Evolutionary conservation across 169 alveolate genomes (phyloP), one percentile per base, ranked within the genome.

Genomic region (Toxoplasma gondii): DNA sequence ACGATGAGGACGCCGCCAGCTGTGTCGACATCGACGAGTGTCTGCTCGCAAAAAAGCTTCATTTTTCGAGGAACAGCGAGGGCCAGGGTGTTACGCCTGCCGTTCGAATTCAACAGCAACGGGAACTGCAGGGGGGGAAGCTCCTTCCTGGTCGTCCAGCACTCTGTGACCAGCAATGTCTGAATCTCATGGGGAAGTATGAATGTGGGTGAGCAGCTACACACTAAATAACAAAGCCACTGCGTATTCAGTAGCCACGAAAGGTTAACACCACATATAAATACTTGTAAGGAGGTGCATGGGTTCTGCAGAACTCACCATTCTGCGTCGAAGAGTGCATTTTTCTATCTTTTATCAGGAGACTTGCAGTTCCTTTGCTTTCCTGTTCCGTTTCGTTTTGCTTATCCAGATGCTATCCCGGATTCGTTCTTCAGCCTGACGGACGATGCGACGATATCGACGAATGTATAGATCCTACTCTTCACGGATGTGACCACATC

Each of bases 11-110:
- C 39, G 80, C 78, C 45, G 78, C 69, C 38, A 36, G 49, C 86
- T 95, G 97, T 78, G 95, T 81, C 39, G 97, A 95, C 88, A 90
- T 95, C 36, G 95, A 95, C 67, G 97, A 95, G 67, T 95, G 97
- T 67, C 74, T 64, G 1, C 74, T 64, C 34, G 74, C 74, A 22
- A 64, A 64, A 27, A 64, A 64, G 74, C 74, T 22, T 16, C 24
- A 1, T 64, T 64, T 64, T 64, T 64, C 74, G 74, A 64, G 29
- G 24, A 31, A 64, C 34, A 16, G 34, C 9, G n/a, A n/a, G n/a
- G 84, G 44, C 45, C 22, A 12, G 44, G 44, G 39, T 22, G 49
- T 74, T 19, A 74, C 84, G 84, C 45, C 84, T 1, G 43, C 43
- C 9, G 64, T 34, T 34, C 54, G 38, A 83, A 82, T 44, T 45